Evolutionary conservation across 371 early-diverging fungal genomes (phyloP), one percentile per base, ranked within the genome.

Genomic region (Nematocida minor): DNA sequence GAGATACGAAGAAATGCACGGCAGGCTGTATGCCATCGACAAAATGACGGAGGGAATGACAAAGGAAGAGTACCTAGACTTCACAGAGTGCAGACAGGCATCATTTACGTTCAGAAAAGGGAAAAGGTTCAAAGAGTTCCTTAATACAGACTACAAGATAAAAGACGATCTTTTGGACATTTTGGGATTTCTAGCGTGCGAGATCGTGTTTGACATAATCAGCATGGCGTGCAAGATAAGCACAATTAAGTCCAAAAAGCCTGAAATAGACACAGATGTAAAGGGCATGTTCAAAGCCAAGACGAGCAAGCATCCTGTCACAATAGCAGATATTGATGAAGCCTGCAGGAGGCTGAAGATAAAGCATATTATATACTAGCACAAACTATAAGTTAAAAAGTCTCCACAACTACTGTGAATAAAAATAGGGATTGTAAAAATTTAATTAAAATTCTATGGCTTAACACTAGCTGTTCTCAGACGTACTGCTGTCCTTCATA

Each of bases 11-110:
- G 20, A 57, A 6, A 64, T 44, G 44, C 77, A 69, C 11, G 70
- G 47, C 38, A 62, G 74, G 41, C 47, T 77, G 29, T 31, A 22
- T 40, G 86, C 85, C 87, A 89, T 57, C 93, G 95, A 96, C 79
- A 90, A 91, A 67, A 87, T 93, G 2, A 97, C 97, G 9, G 86
- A 89, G 32, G 90, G 88, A 7, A 97, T 97, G 97, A 91, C 93
- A 32, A 89, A 92, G 77, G 95, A 94, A 40, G 94, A 97, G 86
- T 97, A 97, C 82, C 92, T 95, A 20, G 91, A 93, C 84, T 97
- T 93, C 82, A 91, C 94, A 22, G 96, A 96, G 83, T 95, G 96
- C 83, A 87, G 96, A 32, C 93, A 93, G 83, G 95, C 97, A 0
- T 92, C 93, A 0, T 97, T 97, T 74, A 93, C 93, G 0, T 94